phyloP scores from a whole-genome alignment of 306 rosid species.

The Lathyrus tuberosus region DNA sequence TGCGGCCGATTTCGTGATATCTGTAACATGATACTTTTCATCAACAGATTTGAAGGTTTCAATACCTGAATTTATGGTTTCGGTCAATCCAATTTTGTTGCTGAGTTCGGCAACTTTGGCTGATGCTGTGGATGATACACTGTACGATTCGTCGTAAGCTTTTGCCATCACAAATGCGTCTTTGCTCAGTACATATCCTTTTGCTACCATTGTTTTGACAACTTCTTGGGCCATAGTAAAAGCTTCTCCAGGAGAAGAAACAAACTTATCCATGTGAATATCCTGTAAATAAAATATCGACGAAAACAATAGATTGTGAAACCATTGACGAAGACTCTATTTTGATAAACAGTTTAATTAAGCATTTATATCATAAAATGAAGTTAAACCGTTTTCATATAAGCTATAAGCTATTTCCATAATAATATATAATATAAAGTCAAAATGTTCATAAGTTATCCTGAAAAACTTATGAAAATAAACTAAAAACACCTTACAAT shows the following conservation, averaged over 20 bases:
- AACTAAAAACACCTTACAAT: too few relatives aligned
- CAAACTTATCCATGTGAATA: slow-evolving; percentile 48
- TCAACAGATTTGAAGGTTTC: slow-evolving; percentile 77
- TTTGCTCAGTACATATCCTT: slow-evolving; percentile 82
- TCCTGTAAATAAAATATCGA: slow-evolving; percentile 51
- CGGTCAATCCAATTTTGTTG: slow-evolving; percentile 74
- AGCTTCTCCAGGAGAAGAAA: slow-evolving; percentile 80
- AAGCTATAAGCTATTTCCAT: too few relatives aligned
- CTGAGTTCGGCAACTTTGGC: slow-evolving; percentile 74
- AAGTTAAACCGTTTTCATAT: too few relatives aligned
- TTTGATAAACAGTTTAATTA: too few relatives aligned
- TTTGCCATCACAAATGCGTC: slow-evolving; percentile 85
- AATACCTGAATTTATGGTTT: slow-evolving; percentile 60
- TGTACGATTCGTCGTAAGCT: slow-evolving; percentile 74
- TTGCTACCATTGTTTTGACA: slow-evolving; percentile 86
- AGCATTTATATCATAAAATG: too few relatives aligned
- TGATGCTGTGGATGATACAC: slow-evolving; percentile 75
- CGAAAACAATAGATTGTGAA: too few relatives aligned
- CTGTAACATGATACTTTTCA: slow-evolving; percentile 75
- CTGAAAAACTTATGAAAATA: too few relatives aligned
- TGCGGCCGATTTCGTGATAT: slow-evolving; percentile 74
- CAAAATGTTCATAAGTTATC: too few relatives aligned
- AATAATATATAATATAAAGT: too few relatives aligned
- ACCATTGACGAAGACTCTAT: too few relatives aligned
- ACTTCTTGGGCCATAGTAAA: slow-evolving; percentile 71